These are phyloP conservation scores for Scalesia atractyloides DNA, from an alignment of 129 eudicot species.

Conservation along the genomic window DNA sequence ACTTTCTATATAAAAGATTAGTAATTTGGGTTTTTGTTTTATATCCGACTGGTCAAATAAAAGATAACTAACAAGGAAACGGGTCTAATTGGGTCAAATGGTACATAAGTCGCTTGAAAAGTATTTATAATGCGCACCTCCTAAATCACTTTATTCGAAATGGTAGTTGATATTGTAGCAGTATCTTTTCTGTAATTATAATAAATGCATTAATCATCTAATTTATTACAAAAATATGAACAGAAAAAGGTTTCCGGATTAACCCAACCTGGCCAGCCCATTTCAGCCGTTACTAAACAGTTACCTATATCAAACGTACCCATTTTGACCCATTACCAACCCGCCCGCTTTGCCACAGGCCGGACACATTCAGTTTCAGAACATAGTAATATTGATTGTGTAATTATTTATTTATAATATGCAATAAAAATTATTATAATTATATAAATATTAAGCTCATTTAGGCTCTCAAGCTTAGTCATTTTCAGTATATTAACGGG, in stretches of 20 bases:
- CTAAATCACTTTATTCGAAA: not conserved
- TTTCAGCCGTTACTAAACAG: not conserved
- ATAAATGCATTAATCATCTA: not conserved
- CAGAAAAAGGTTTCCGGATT: not conserved
- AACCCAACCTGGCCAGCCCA: not conserved
- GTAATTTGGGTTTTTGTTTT: too few species aligned
- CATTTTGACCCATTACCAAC: not conserved
- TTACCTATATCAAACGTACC: not conserved
- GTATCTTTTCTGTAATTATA: not conserved
- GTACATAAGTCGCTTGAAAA: too few species aligned
- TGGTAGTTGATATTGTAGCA: not conserved
- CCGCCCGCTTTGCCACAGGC: not conserved
- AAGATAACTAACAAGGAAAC: too few species aligned
- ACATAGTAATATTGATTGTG: not conserved
- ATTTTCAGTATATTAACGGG: too few species aligned
- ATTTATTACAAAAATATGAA: not conserved
- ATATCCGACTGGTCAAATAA: too few species aligned
- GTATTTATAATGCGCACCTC: not conserved
- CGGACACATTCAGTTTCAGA: too few species aligned
- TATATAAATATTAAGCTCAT: too few species aligned
- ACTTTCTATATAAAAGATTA: too few species aligned
- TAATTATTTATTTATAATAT: not conserved
- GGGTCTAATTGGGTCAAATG: too few species aligned
- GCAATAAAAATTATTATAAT: too few species aligned
- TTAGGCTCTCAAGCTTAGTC: too few species aligned